Conservation (phyloP, 225 moss, liverwort and hornwort species). For the Thuidium tamariscinum region DNA sequence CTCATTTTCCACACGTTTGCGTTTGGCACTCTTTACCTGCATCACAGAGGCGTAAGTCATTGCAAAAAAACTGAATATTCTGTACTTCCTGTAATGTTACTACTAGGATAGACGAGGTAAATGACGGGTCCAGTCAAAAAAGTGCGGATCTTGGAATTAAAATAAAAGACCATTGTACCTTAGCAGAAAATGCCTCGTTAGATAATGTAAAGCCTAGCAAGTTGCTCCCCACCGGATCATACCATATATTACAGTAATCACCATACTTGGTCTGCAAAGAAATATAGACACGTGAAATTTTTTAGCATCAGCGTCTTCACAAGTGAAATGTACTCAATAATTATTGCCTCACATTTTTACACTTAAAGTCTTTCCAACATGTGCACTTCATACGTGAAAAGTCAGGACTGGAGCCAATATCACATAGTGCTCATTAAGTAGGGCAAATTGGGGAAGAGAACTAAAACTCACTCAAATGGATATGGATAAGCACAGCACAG, state of each 20-base stretch:
- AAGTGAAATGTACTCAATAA: background rate
- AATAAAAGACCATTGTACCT: slow-evolving; percentile 3
- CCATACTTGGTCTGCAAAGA: slow-evolving; percentile 37
- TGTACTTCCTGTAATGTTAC: background rate
- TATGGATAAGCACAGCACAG: background rate
- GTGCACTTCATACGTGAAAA: background rate
- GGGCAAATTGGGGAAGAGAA: background rate
- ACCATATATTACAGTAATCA: slow-evolving; percentile 42
- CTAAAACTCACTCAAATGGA: background rate
- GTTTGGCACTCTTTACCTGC: slow-evolving; percentile 41
- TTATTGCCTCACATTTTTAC: background rate
- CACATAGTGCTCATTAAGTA: background rate
- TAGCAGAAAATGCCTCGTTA: background rate
- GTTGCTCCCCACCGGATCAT: slow-evolving; percentile 59
- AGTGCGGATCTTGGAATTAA: background rate
- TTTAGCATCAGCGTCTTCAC: background rate
- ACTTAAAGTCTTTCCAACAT: background rate
- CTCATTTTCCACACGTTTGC: slow-evolving; percentile 41
- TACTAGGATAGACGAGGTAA: background rate
- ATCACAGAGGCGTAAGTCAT: background rate
- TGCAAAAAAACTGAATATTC: background rate
- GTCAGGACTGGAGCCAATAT: background rate
- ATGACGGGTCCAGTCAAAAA: background rate
- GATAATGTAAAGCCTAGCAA: slow-evolving; percentile 56
- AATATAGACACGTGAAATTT: background rate